Conservation (phyloP, 2,329 filamentous ascomycete species). For the Bipolaris gigantea region DNA sequence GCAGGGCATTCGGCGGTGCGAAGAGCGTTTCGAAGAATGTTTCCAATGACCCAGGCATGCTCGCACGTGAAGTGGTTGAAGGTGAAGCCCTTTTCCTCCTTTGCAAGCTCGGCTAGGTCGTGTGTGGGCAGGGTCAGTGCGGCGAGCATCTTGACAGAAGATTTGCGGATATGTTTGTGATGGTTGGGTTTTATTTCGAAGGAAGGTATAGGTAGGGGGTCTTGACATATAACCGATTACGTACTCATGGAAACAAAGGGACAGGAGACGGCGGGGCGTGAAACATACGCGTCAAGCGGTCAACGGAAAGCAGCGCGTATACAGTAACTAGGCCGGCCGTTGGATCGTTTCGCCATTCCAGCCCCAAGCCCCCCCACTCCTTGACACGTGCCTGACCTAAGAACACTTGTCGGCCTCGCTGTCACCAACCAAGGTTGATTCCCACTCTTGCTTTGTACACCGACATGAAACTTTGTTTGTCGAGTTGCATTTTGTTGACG, state of each 20-base stretch:
- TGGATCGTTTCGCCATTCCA: conserved; percentile 15
- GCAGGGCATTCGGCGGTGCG: conserved; percentile 57
- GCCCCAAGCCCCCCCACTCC: conserved; percentile 3
- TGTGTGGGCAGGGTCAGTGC: conserved; percentile 38
- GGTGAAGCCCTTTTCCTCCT: conserved; percentile 49
- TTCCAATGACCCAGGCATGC: conserved; percentile 68
- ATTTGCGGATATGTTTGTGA: conserved; percentile 1
- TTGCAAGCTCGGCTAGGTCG: conserved; percentile 46
- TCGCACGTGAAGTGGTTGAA: conserved; percentile 62
- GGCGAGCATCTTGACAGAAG: conserved; percentile 18
- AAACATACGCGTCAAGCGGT: conserved; percentile 3
- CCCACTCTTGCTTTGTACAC: neutral
- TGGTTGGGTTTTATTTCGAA: neutral
- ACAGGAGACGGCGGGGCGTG: conserved; percentile 9
- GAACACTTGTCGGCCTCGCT: neutral
- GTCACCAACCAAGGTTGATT: neutral
- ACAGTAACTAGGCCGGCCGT: neutral
- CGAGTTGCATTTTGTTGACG: neutral
- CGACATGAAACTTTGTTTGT: no score
- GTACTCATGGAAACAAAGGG: neutral
- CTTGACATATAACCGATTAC: conserved; percentile 7
- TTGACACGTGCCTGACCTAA: conserved; percentile 2
- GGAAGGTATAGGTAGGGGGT: conserved; percentile 8
- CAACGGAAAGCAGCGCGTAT: conserved; percentile 2
- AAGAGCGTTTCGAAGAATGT: conserved; percentile 65